Conservation (phyloP, 2,329 filamentous ascomycete species). For the Dothideomycetidae sp. region DNA sequence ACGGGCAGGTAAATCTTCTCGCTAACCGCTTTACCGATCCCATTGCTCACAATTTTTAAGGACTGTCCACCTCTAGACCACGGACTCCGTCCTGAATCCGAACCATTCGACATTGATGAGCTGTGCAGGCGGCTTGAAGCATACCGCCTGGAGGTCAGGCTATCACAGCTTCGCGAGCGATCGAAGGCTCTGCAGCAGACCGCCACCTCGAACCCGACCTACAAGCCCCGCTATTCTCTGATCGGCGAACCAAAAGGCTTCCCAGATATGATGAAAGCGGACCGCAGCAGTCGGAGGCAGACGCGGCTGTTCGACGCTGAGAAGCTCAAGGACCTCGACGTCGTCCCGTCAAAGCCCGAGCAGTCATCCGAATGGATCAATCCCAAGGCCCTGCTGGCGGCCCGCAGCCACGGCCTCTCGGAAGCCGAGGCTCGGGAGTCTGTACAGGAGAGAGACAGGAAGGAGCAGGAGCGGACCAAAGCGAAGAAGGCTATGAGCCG, state of each 20-base stretch:
- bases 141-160: conserved; percentile 11
- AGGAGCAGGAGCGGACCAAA: conserved; percentile 2
- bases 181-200: conserved; percentile 5
- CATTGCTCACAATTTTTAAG: conserved; percentile 4
- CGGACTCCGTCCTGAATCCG: conserved; percentile 5
- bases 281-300: not conserved
- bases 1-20: conserved; percentile 3
- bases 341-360: not conserved
- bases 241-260: not conserved
- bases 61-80: conserved; percentile 3
- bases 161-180: conserved; percentile 10
- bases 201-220: conserved; percentile 3
- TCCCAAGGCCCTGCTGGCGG: conserved; percentile 6
- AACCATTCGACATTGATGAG: conserved; percentile 12
- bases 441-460: not conserved
- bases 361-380: conserved; percentile 3
- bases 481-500: conserved; percentile 4
- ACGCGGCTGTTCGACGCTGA: conserved; percentile 1
- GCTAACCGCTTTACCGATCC: conserved; percentile 1
- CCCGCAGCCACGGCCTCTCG: conserved; percentile 4
- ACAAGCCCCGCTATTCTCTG: conserved; percentile 5
- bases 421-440: conserved; percentile 2
- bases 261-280: not conserved
- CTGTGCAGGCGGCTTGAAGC: conserved; percentile 11
- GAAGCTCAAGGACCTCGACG: conserved; percentile 1